phyloP scores from a whole-genome alignment of 495 filamentous ascomycete species.

The Hypoxylon crocopeplum region DNA sequence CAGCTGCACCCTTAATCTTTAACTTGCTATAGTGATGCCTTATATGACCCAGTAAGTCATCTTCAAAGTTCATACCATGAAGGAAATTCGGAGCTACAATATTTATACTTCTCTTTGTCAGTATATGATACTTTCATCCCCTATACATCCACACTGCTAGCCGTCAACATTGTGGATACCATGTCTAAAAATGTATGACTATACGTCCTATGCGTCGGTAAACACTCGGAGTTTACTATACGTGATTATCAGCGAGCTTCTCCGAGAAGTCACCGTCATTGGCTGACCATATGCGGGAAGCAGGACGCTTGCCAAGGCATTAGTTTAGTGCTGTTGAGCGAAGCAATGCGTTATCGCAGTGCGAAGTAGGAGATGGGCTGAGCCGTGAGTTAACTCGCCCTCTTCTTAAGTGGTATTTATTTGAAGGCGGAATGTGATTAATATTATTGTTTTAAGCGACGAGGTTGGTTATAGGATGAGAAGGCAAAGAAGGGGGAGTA shows the following conservation, averaged over 20 bases:
- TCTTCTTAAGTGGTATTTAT: background rate
- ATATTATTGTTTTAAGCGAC: background rate
- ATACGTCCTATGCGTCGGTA: conserved; percentile 7
- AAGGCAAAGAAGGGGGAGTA: background rate
- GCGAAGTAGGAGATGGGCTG: conserved; percentile 2
- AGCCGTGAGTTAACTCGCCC: background rate
- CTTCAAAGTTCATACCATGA: too few species aligned
- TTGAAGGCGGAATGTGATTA: too few species aligned
- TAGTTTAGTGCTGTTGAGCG: conserved; percentile 8
- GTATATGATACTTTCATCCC: too few species aligned
- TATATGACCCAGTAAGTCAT: too few species aligned
- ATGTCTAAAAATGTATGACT: background rate
- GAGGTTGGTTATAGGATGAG: background rate
- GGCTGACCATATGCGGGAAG: conserved; percentile 7
- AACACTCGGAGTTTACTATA: conserved; percentile 20
- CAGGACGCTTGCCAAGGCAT: conserved; percentile 14
- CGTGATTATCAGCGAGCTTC: conserved; percentile 19
- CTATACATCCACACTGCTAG: background rate
- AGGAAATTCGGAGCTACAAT: too few species aligned
- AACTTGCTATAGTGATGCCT: too few species aligned
- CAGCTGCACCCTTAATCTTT: too few species aligned
- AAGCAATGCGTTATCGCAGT: conserved; percentile 18
- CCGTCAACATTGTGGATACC: background rate
- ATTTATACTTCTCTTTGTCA: too few species aligned
- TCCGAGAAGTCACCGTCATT: conserved; percentile 34